Percentiles rank a stretch among this genome's conserved stretches.
Conservation (phyloP, 2,329 filamentous ascomycete genomes). For the Chaetomium sp. region DNA sequence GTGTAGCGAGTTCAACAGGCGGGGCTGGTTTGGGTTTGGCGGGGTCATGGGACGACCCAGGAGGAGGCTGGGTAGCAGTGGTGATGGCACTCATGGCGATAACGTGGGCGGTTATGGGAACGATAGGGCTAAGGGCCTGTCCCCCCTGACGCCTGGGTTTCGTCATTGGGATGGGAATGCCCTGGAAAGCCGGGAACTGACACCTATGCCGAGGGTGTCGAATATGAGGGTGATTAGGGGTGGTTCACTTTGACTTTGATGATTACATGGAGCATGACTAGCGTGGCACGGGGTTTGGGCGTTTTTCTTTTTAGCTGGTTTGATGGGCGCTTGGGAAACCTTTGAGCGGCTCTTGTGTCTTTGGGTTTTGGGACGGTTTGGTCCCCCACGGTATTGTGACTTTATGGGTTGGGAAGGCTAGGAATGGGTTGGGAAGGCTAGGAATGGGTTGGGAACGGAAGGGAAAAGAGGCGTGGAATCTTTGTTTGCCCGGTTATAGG, state of each 20-base stretch:
- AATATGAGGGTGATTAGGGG: constrained; percentile 21
- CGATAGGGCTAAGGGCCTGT: neutral
- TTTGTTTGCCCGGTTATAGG: too few species aligned
- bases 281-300: too few species aligned
- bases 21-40: neutral
- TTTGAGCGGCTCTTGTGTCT: too few species aligned
- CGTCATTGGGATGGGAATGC: neutral
- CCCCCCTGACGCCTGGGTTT: neutral
- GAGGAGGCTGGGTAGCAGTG: neutral
- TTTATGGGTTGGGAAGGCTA: too few species aligned
- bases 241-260: constrained; percentile 13
- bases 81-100: neutral
- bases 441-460: too few species aligned
- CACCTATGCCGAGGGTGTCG: neutral
- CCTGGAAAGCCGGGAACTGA: constrained; percentile 1
- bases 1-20: constrained; percentile 2
- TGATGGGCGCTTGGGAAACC: too few species aligned
- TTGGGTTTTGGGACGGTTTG: too few species aligned
- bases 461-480: too few species aligned
- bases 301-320: too few species aligned
- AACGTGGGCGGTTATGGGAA: neutral
- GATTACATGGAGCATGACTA: neutral
- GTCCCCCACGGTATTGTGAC: too few species aligned
- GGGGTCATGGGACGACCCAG: neutral
- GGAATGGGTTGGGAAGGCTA: too few species aligned